These are phyloP conservation scores for Aspergillus calidoustus DNA, from an alignment of 2,329 filamentous ascomycete genomes.

Conservation along the genomic window DNA sequence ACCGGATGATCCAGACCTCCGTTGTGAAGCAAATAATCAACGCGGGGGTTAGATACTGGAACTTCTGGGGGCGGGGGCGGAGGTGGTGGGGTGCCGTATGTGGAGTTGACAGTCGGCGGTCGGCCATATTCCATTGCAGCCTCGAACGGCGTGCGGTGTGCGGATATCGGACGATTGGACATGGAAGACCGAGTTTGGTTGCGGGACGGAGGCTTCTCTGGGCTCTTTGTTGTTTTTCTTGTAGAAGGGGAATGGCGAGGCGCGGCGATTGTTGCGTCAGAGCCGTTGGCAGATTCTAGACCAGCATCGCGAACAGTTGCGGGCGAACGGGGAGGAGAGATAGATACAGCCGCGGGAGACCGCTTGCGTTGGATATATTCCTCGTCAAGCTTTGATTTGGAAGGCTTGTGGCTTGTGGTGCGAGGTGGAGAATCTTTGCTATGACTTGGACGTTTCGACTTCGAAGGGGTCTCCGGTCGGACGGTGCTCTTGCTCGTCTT, in stretches of 20 bases:
- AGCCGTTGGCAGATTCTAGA: slow-evolving; percentile 45
- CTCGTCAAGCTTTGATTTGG: slow-evolving; percentile 38
- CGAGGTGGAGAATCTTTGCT: slow-evolving; percentile 41
- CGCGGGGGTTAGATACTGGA: slow-evolving; percentile 73
- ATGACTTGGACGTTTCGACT: slow-evolving; percentile 39
- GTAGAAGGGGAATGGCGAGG: slow-evolving; percentile 42
- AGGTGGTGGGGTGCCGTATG: slow-evolving; percentile 60
- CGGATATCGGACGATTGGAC: slow-evolving; percentile 29
- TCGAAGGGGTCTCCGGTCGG: slow-evolving; percentile 43
- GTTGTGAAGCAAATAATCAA: slow-evolving; percentile 90
- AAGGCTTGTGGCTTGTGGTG: slow-evolving; percentile 41
- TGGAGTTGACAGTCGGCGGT: slow-evolving; percentile 34
- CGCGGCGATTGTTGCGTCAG: slow-evolving; percentile 53
- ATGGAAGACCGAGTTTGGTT: slow-evolving; percentile 39
- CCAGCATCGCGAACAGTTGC: slow-evolving; percentile 40
- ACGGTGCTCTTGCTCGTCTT: slow-evolving; percentile 40
- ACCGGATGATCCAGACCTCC: slow-evolving; percentile 76
- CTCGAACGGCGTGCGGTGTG: slow-evolving; percentile 40
- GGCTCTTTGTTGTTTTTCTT: slow-evolving; percentile 36
- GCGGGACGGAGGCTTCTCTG: slow-evolving; percentile 41
- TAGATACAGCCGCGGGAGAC: slow-evolving; percentile 35
- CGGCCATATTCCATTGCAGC: slow-evolving; percentile 41
- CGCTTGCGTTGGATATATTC: slow-evolving; percentile 40
- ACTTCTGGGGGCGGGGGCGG: slow-evolving; percentile 74
- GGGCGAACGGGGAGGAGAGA: slow-evolving; percentile 43